Evolutionary conservation across 257 asterid species (phyloP).

Genomic region (Mitragyna speciosa): DNA sequence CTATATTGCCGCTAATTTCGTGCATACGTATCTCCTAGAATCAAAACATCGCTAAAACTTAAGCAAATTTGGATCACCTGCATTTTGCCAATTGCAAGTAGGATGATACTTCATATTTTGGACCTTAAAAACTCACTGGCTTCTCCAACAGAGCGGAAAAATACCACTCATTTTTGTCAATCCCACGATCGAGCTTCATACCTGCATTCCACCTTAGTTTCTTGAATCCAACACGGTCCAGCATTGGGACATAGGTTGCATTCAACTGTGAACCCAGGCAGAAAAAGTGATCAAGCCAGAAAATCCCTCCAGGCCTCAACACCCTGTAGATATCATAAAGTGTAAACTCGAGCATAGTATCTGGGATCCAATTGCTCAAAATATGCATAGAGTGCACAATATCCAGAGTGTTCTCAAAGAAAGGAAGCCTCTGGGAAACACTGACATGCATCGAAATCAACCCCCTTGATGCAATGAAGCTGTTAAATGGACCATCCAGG

Average conservation of each 20-base stretch:
- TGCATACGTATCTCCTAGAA: not conserved
- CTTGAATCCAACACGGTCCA: constrained; percentile 48
- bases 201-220: constrained; percentile 52
- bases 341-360: constrained; percentile 43
- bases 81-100: not conserved
- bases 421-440: constrained; percentile 55
- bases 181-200: constrained; percentile 50
- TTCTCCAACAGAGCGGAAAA: constrained; percentile 61
- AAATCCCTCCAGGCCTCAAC: constrained; percentile 60
- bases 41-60: not conserved
- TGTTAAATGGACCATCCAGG: constrained; percentile 60
- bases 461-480: constrained; percentile 57
- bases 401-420: constrained; percentile 58
- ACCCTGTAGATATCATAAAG: constrained; percentile 53
- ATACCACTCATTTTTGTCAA: constrained; percentile 53
- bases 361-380: constrained; percentile 60
- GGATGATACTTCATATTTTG: too few relatives aligned
- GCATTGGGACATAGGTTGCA: constrained; percentile 46
- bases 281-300: constrained; percentile 67
- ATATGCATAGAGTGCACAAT: constrained; percentile 65
- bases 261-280: constrained; percentile 56
- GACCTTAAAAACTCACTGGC: constrained; percentile 33
- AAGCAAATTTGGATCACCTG: not conserved
- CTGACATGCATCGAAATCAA: constrained; percentile 51
- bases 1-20: not conserved